Base-by-base conservation (phyloP, 2,329 filamentous ascomycete species). In the Aspergillus caelatus region DNA sequence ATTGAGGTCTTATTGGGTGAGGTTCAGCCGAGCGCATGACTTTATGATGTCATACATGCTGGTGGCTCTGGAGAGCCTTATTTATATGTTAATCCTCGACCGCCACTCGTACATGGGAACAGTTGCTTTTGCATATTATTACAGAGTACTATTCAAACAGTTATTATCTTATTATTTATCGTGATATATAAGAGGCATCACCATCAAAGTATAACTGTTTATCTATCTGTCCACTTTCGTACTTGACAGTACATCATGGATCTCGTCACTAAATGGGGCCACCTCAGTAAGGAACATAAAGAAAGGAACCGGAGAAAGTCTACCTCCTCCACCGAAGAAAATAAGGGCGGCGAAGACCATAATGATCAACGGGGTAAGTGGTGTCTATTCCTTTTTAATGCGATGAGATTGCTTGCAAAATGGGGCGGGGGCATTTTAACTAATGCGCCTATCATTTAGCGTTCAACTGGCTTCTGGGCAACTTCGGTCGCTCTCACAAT, bases 401-500 rank as follows among this genome's bases (percentile, higher is more conserved):
- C 16, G 21, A 28, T 43, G 10, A n/a, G 45, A 26, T 36, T 36
- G 34, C 26, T 50, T 23, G 34, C 16, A 26, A 30, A 30, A 39
- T 32, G n/a, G 26, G n/a, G 19, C 16, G 21, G 34, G 21, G 26
- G 4, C 1, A 14, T 16, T n/a, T n/a, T 5, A 5, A 52, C 55
- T 58, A 48, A 59, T 55, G 52, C 10, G 19, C 32, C 8, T 2
- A 23, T 45, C 21, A 4, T n/a, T n/a, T 39, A 87, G 88, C 76
- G 84, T 10, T 90, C 68, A 90, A 89, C 67, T 75, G 89, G 1
- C 86, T 87, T 2, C 83, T 89, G 69, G 63, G 63, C 4, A 65
- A 56, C 19, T 65, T 67, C 30, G 65, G 65, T 2, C 63, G 61
- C 8, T 32, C 65, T 9, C 58, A 65, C 12, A 62, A 67, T 48